Percentiles rank a stretch among this genome's conserved stretches.
Conservation (phyloP, 83 land plant genomes). For the Isoetes engelmannii region DNA sequence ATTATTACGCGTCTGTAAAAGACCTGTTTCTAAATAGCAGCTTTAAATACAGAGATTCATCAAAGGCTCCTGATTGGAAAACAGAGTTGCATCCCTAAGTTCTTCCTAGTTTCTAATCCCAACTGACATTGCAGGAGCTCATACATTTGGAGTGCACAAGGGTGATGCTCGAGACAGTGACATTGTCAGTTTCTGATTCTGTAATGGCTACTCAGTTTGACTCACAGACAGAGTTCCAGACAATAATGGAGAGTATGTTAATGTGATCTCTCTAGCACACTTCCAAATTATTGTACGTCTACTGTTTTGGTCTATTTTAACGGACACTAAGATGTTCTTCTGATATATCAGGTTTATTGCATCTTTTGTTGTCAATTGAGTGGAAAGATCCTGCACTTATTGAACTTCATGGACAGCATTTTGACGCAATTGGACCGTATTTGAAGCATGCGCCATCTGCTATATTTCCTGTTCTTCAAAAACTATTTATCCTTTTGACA, state of each 20-base stretch:
- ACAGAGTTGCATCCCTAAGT: too few species aligned
- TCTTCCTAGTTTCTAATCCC: not conserved
- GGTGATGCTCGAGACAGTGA: slow-evolving; percentile 58
- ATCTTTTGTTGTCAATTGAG: slow-evolving; percentile 50
- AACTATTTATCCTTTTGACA: slow-evolving; percentile 70
- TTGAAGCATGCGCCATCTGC: slow-evolving; percentile 63
- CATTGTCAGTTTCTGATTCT: slow-evolving; percentile 53
- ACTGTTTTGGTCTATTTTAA: not conserved
- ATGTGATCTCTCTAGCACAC: not conserved
- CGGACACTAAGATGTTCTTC: slow-evolving; percentile 3
- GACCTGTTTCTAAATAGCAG: too few species aligned
- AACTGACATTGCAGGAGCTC: slow-evolving; percentile 37
- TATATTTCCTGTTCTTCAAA: slow-evolving; percentile 54
- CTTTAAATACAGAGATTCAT: too few species aligned
- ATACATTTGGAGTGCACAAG: slow-evolving; percentile 68
- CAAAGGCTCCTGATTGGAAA: too few species aligned
- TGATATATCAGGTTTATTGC: slow-evolving; percentile 52
- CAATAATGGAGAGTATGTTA: slow-evolving; percentile 21
- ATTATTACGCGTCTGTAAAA: too few species aligned
- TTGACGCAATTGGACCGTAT: slow-evolving; percentile 81
- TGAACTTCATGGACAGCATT: slow-evolving; percentile 57
- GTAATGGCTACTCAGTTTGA: slow-evolving; percentile 26
- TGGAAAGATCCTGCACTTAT: slow-evolving; percentile 76
- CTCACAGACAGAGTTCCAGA: slow-evolving; percentile 29
- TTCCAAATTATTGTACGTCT: slow-evolving; percentile 5